phyloP scores from a whole-genome alignment of 1,284 basidiomycete species.

The Schizophyllum commune region DNA sequence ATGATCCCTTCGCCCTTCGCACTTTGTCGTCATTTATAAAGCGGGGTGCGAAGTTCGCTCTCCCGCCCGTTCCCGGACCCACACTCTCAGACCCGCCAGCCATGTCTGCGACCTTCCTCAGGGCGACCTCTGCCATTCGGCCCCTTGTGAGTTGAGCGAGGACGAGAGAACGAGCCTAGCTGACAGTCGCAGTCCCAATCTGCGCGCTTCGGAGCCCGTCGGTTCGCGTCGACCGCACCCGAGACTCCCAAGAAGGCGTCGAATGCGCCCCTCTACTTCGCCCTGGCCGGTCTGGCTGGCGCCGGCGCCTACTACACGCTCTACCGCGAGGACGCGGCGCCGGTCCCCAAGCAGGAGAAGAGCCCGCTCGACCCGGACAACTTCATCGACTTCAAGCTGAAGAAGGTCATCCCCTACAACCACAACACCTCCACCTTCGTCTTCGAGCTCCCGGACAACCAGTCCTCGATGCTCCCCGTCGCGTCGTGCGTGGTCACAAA shows the following conservation, averaged over 20 bases:
- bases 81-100: neutral
- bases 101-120: neutral
- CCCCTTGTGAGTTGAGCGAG: neutral
- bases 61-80: neutral
- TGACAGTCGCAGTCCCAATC: neutral
- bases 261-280: slow-evolving; percentile 33
- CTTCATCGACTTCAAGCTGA: slow-evolving; percentile 77
- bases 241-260: slow-evolving; percentile 31
- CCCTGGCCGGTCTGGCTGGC: slow-evolving; percentile 32
- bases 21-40: neutral
- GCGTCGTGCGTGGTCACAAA: slow-evolving; percentile 60
- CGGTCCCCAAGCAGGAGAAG: slow-evolving; percentile 35
- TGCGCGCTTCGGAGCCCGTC: slow-evolving; percentile 19
- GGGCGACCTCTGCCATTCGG: neutral
- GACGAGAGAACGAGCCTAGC: neutral
- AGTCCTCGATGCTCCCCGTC: slow-evolving; percentile 73
- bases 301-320: neutral
- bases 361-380: slow-evolving; percentile 68
- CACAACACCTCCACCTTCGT: slow-evolving; percentile 84
- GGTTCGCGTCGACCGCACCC: slow-evolving; percentile 37
- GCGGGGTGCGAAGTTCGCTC: too few relatives aligned
- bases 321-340: slow-evolving; percentile 34
- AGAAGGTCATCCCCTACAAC: slow-evolving; percentile 85
- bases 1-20: neutral
- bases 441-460: slow-evolving; percentile 80